These are phyloP conservation scores for Fusarium chlamydosporum DNA, from an alignment of 2,329 filamentous ascomycete genomes.

Conservation along the genomic window DNA sequence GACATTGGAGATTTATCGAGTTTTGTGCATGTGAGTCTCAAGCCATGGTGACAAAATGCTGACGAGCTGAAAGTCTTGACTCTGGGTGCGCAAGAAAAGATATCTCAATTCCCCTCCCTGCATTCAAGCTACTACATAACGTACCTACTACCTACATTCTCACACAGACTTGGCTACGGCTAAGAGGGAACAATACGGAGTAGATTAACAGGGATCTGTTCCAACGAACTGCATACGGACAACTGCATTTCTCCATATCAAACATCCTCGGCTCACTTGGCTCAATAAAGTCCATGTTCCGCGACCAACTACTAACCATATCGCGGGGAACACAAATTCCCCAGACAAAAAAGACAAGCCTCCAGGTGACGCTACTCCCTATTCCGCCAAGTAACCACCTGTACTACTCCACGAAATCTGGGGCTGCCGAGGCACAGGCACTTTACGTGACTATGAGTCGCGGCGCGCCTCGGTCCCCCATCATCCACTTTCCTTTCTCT, in stretches of 20 bases:
- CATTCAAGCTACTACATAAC: neutral
- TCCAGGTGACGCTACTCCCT: conserved; percentile 28
- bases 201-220: conserved; percentile 4
- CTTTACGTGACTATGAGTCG: conserved; percentile 21
- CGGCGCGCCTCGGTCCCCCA: conserved; percentile 47
- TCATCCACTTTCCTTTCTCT: conserved; percentile 15
- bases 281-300: conserved; percentile 38
- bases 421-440: conserved; percentile 51
- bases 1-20: neutral
- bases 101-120: neutral
- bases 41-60: conserved; percentile 28
- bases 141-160: too few species aligned
- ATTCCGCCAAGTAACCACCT: conserved; percentile 26
- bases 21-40: conserved; percentile 28
- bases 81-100: neutral
- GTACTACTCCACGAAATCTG: conserved; percentile 47
- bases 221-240: conserved; percentile 11
- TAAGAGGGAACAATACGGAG: too few species aligned
- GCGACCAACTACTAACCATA: conserved; percentile 7
- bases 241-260: conserved; percentile 20
- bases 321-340: conserved; percentile 19
- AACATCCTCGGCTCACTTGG: conserved; percentile 45
- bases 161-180: too few species aligned
- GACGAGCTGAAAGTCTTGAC: conserved; percentile 21
- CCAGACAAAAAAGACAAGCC: conserved; percentile 3